Conservation (phyloP, 805 yeast genomes). For the Kuraishia hungarica region DNA sequence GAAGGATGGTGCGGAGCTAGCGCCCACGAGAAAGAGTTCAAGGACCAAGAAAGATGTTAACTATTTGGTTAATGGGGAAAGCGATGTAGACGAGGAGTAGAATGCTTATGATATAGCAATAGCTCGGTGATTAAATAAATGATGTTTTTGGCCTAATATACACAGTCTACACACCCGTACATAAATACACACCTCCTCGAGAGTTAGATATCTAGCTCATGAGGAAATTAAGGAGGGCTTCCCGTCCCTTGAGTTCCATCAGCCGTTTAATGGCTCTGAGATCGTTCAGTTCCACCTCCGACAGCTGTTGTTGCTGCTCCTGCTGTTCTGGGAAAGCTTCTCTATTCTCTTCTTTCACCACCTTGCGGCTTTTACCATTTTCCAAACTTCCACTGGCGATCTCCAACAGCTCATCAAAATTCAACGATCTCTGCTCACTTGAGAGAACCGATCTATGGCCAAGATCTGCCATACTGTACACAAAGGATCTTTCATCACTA, state of each 20-base stretch:
- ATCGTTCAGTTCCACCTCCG: conserved; percentile 37
- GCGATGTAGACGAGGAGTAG: conserved; percentile 1
- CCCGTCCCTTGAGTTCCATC: conserved; percentile 63
- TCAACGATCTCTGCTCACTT: conserved; percentile 22
- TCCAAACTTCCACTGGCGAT: conserved; percentile 21
- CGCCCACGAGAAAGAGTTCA: conserved; percentile 34
- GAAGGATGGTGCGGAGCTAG: conserved; percentile 3
- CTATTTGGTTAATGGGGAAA: conserved; percentile 21
- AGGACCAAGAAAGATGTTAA: conserved; percentile 25
- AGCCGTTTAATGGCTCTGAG: conserved; percentile 49
- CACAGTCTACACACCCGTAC: not conserved
- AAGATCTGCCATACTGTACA: conserved; percentile 22
- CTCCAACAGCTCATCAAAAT: conserved; percentile 39
- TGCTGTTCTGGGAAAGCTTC: not conserved
- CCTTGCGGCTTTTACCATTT: conserved; percentile 8
- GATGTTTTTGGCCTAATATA: not conserved
- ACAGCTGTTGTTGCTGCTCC: conserved; percentile 1
- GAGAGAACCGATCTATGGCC: conserved; percentile 22
- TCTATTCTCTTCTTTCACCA: not conserved
- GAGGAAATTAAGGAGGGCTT: conserved; percentile 52
- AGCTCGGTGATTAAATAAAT: not conserved
- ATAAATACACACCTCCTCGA: not conserved
- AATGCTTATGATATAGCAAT: not conserved
- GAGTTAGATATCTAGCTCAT: conserved; percentile 14
- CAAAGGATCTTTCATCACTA: conserved; percentile 23